These are phyloP conservation scores for Diddensiella santjacobensis DNA, from an alignment of 805 yeast species.

Conservation along the genomic window DNA sequence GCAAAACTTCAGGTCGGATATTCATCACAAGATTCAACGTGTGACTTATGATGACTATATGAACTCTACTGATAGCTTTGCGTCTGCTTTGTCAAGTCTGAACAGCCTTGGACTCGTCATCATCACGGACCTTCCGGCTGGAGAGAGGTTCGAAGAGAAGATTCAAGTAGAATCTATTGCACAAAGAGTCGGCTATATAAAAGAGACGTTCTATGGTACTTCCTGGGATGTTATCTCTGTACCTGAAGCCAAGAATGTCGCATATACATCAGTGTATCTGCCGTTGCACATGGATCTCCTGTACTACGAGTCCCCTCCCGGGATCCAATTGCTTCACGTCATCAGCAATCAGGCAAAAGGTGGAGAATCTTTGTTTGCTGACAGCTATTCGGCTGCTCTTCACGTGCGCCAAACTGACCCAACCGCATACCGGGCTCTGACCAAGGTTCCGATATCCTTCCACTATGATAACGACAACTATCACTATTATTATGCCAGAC, in stretches of 20 bases:
- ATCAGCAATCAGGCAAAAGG: constrained; percentile 45
- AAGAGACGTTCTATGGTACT: constrained; percentile 67
- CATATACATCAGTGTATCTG: constrained; percentile 58
- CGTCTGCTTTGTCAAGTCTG: constrained; percentile 42
- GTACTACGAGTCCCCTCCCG: constrained; percentile 80
- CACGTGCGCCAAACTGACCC: constrained; percentile 54
- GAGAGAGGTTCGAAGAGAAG: constrained; percentile 25
- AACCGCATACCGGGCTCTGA: constrained; percentile 58
- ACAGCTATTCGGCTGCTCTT: constrained; percentile 62
- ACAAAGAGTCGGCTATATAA: constrained; percentile 60
- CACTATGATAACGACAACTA: constrained; percentile 62
- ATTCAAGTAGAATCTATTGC: constrained; percentile 44
- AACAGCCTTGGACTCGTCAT: constrained; percentile 56
- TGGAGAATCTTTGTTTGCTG: constrained; percentile 68
- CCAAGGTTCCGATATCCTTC: constrained; percentile 61
- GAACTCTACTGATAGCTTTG: constrained; percentile 33
- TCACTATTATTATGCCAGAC: constrained; percentile 58
- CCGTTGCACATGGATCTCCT: constrained; percentile 76
- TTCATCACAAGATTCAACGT: constrained; percentile 25
- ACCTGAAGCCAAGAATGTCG: constrained; percentile 60
- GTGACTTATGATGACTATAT: constrained; percentile 42
- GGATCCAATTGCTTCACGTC: constrained; percentile 65
- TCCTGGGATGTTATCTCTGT: constrained; percentile 60
- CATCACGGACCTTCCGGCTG: constrained; percentile 50
- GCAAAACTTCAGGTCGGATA: background rate